These are phyloP conservation scores for Cercis canadensis DNA, from an alignment of 306 rosid genomes.

Conservation along the genomic window DNA sequence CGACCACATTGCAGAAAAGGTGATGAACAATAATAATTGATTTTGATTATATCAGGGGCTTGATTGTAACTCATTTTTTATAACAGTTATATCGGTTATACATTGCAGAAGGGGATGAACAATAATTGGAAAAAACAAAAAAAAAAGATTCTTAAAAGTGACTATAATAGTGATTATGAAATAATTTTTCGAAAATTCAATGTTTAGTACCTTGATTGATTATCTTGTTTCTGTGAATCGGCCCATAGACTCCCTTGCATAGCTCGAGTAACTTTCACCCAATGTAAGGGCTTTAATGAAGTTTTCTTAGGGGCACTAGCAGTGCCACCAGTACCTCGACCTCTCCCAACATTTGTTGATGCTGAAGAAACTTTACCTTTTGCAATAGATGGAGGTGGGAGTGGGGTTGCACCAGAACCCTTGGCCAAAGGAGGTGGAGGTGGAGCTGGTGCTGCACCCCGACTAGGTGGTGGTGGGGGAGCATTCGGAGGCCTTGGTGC, in stretches of 20 bases:
- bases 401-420: slow-evolving; percentile 53
- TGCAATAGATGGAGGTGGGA: slow-evolving; percentile 48
- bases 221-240: slow-evolving; percentile 82
- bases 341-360: slow-evolving; percentile 64
- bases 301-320: slow-evolving; percentile 70
- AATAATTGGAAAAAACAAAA: neutral
- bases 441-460: slow-evolving; percentile 39
- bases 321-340: slow-evolving; percentile 55
- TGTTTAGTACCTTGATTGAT: slow-evolving; percentile 66
- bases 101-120: too few relatives aligned
- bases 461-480: slow-evolving; percentile 52
- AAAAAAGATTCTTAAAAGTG: neutral
- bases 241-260: slow-evolving; percentile 95
- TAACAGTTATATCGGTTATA: too few relatives aligned
- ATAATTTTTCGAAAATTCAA: slow-evolving; percentile 24
- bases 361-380: slow-evolving; percentile 54
- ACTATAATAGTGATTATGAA: slow-evolving; percentile 10
- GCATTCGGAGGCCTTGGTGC: slow-evolving; percentile 59
- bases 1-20: slow-evolving; percentile 26
- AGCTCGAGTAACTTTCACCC: slow-evolving; percentile 96
- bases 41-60: too few relatives aligned
- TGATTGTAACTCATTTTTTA: too few relatives aligned
- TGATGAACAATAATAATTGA: too few relatives aligned
- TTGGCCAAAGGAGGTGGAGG: slow-evolving; percentile 54
- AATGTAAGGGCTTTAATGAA: slow-evolving; percentile 83